These are phyloP conservation scores for Sordaria brevicollis DNA, from an alignment of 495 filamentous ascomycete species.

Conservation along the genomic window DNA sequence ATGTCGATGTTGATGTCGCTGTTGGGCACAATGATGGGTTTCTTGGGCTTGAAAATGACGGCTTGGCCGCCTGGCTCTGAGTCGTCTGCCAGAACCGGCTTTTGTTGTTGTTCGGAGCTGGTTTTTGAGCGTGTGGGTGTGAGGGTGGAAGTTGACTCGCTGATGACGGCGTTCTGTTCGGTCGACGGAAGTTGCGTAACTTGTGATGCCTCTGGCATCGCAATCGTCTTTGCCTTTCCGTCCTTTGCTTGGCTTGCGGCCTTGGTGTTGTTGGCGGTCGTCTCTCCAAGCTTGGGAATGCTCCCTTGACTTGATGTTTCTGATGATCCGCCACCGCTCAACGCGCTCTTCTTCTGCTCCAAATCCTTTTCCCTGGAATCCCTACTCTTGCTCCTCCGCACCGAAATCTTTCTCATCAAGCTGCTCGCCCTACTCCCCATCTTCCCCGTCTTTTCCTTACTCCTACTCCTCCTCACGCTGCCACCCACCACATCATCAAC, in stretches of 20 bases:
- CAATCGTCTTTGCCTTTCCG: slow-evolving; percentile 19
- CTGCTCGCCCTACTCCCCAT: slow-evolving; percentile 4
- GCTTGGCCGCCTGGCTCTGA: slow-evolving; percentile 44
- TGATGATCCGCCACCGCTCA: not conserved
- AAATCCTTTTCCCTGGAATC: slow-evolving; percentile 2
- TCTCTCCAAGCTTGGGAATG: not conserved
- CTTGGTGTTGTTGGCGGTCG: not conserved
- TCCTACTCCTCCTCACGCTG: not conserved
- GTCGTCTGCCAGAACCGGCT: slow-evolving; percentile 11
- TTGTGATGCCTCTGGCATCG: slow-evolving; percentile 6
- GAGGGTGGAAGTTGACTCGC: not conserved
- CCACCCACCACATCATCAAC: not conserved
- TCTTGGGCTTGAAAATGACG: slow-evolving; percentile 65
- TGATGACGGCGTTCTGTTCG: not conserved
- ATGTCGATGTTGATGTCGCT: slow-evolving; percentile 86
- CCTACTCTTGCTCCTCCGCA: not conserved
- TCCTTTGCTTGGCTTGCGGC: not conserved
- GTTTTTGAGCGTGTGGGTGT: slow-evolving; percentile 12
- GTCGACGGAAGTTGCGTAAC: not conserved
- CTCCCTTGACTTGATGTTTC: not conserved
- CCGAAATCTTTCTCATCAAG: slow-evolving; percentile 16
- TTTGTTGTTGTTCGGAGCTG: slow-evolving; percentile 6
- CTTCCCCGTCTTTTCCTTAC: slow-evolving; percentile 12
- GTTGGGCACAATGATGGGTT: slow-evolving; percentile 54
- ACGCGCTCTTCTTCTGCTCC: not conserved